phyloP scores from a whole-genome alignment of 345 rosid genomes.

The Hibiscus syriacus region DNA sequence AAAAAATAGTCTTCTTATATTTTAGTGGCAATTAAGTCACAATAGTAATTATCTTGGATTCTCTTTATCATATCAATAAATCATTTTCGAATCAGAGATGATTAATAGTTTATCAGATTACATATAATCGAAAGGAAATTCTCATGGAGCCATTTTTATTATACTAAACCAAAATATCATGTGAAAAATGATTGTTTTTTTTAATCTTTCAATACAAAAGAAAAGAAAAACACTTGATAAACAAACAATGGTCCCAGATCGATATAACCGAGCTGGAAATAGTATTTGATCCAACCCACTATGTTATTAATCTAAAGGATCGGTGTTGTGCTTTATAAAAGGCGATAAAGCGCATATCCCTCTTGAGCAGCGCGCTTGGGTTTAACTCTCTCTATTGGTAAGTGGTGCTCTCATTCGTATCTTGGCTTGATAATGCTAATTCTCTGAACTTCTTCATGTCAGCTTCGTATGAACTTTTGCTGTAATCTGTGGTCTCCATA shows the following conservation, averaged over 20 bases:
- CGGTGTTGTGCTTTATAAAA: background rate
- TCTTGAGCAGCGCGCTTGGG: background rate
- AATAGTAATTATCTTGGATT: no score
- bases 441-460: constrained; percentile 79
- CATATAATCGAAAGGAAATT: no score
- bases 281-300: background rate
- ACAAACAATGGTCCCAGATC: background rate
- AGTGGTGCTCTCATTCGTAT: constrained; percentile 30
- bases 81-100: background rate
- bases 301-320: background rate
- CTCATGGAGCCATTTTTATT: no score
- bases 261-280: background rate
- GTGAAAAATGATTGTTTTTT: no score
- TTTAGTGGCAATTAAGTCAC: no score
- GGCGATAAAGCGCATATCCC: no score
- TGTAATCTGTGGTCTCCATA: constrained; percentile 46
- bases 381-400: constrained; percentile 40
- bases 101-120: no score
- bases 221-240: background rate
- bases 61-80: no score
- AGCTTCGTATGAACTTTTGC: constrained; percentile 45
- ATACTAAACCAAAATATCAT: no score
- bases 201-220: background rate
- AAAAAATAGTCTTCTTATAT: no score
- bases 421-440: constrained; percentile 65